Evolutionary conservation across 805 yeast genomes (phyloP).

Genomic region (Kazachstania martiniae): DNA sequence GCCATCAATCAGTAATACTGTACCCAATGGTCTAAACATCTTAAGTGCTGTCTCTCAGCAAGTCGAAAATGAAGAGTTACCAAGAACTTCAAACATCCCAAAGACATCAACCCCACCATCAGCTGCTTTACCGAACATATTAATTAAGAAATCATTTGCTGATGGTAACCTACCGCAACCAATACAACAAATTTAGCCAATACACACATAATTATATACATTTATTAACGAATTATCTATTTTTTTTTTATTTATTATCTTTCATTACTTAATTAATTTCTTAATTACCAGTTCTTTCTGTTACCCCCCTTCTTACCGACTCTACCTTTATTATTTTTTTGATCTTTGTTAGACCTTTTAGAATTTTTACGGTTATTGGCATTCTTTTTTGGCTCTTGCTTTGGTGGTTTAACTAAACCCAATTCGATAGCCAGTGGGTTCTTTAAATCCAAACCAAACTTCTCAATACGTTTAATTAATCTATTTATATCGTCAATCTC

Average conservation of each 20-base stretch:
- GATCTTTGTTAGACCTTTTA: conserved; percentile 3
- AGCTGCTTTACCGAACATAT: conserved; percentile 4
- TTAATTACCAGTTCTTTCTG: conserved; percentile 1
- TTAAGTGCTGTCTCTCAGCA: conserved; percentile 23
- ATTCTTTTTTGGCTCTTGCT: conserved; percentile 4
- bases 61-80: conserved; percentile 5
- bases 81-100: not conserved
- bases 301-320: conserved; percentile 5
- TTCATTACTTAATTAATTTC: conserved; percentile 1
- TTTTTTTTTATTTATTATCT: not conserved
- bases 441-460: conserved; percentile 69
- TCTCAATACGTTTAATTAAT: conserved; percentile 40
- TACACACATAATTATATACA: too few relatives aligned
- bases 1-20: too few relatives aligned
- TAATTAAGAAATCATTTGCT: conserved; percentile 13
- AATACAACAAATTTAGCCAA: conserved; percentile 23
- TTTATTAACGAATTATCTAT: not conserved
- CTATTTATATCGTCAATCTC: conserved; percentile 56
- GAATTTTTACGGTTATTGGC: conserved; percentile 1
- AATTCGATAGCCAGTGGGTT: conserved; percentile 59
- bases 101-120: not conserved
- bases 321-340: conserved; percentile 2
- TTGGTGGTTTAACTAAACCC: conserved; percentile 33
- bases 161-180: conserved; percentile 24
- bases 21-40: conserved; percentile 22